A percentile compares a stretch with the other conserved stretches of the same genome.
Evolutionary conservation across 441 rosid genomes (phyloP).

Genomic region (Daphne laureola): DNA sequence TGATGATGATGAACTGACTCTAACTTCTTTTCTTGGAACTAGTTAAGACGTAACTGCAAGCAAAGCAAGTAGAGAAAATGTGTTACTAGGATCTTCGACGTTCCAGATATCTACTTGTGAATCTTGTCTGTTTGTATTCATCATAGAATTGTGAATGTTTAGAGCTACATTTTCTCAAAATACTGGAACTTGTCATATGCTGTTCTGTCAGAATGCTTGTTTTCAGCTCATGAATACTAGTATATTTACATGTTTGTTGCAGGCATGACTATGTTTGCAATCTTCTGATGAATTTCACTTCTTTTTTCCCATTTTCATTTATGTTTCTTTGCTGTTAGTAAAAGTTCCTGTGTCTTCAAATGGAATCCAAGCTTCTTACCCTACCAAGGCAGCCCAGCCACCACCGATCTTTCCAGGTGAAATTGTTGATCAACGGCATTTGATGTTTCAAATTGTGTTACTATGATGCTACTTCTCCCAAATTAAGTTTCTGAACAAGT

Average conservation of each 20-base stretch:
- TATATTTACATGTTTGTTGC: no score
- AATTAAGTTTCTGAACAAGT: neutral
- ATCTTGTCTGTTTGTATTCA: neutral
- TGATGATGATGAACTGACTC: no score
- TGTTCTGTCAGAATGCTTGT: neutral
- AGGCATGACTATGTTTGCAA: no score
- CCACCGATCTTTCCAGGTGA: conserved; percentile 14
- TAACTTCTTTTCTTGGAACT: no score
- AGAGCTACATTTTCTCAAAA: neutral
- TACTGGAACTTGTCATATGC: no score
- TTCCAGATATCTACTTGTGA: neutral
- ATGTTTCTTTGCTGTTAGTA: conserved; percentile 11
- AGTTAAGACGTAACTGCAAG: no score
- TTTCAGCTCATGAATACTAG: neutral
- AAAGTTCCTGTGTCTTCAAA: conserved; percentile 11
- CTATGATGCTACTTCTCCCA: neutral
- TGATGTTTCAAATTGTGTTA: conserved; percentile 2
- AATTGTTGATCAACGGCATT: conserved; percentile 1
- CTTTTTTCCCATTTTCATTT: conserved; percentile 7
- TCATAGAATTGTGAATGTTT: neutral
- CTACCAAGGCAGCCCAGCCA: conserved; percentile 7
- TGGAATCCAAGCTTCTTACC: conserved; percentile 1
- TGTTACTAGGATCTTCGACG: no score
- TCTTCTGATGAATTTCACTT: neutral
- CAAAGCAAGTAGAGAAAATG: no score